phyloP scores from a whole-genome alignment of 2,329 filamentous ascomycete species.

The Xylaria sp. region DNA sequence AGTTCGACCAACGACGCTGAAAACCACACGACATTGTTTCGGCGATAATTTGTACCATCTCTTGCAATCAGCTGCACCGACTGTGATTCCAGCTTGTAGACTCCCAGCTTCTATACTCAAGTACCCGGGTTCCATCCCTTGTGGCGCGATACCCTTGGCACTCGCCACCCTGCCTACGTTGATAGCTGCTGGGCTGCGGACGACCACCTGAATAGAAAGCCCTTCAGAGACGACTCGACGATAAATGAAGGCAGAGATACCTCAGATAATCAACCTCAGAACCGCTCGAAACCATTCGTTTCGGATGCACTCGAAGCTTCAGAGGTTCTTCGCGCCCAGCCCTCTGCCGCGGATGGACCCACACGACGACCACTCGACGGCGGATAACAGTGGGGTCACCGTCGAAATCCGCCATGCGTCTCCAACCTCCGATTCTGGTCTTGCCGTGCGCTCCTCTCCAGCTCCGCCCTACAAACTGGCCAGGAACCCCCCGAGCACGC shows the following conservation, averaged over 20 bases:
- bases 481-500: conserved; percentile 6
- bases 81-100: neutral
- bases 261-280: neutral
- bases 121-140: too few relatives aligned
- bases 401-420: conserved; percentile 22
- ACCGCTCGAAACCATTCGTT: neutral
- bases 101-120: too few relatives aligned
- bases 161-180: neutral
- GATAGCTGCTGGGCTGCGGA: neutral
- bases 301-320: neutral
- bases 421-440: conserved; percentile 8
- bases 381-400: conserved; percentile 35
- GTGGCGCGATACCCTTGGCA: neutral
- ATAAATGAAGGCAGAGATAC: neutral
- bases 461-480: conserved; percentile 6
- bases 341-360: conserved; percentile 14
- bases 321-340: neutral
- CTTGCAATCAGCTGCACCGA: neutral
- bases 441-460: conserved; percentile 4
- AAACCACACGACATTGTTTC: too few relatives aligned
- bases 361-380: conserved; percentile 10
- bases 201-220: neutral
- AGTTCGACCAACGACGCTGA: too few relatives aligned
- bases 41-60: neutral
- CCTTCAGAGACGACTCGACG: neutral